Evolutionary conservation across 208 protist species (phyloP), one percentile per base, ranked within the genome.

Genomic region (Trypanosoma cruzi): DNA sequence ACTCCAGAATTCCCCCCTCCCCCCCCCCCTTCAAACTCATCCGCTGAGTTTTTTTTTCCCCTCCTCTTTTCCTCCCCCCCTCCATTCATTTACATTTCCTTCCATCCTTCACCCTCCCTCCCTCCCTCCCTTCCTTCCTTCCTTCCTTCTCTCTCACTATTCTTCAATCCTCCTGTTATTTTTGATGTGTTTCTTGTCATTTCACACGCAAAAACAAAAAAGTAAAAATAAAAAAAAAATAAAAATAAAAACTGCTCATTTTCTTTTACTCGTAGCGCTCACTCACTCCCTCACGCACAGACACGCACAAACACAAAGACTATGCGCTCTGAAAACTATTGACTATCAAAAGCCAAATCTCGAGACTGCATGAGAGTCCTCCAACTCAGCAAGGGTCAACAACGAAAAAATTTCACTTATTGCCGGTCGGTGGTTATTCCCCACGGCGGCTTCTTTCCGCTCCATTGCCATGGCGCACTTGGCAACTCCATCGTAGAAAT

Each of bases 401-500:
- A 52, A 14, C 10, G 40, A 44, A 44, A 44, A 20, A 44, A 44
- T 44, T 44, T 44, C 40, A 20, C 18, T 44, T 44, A 44, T 7
- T 44, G 40, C 11, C 40, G 40, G 40, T 14, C 40, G 40, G 40
- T 44, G 18, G 40, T 44, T n/a, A n/a, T n/a, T 58, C 6, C 26
- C 10, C 53, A 58, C 31, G 1, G 57, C 36, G 20, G 34, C 24
- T 18, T 22, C 29, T 8, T 20, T 11, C 13, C 34, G 20, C 16
- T 59, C 37, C 36, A 77, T 37, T 16, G 26, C 55, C 55, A 67
- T 37, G 52, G 71, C 60, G 58, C 64, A 14, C 61, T 32, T 61
- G 40, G 66, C 48, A 37, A 89, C 76, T 44, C 84, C 64, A 31
- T 86, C 74, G 62, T 95, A 95, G 52, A 95, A 90, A 22, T 81